A percentile compares a stretch with the other conserved stretches of the same genome.
phyloP scores from a whole-genome alignment of 2,329 filamentous ascomycete species.

The Metarhizium guizhouense region DNA sequence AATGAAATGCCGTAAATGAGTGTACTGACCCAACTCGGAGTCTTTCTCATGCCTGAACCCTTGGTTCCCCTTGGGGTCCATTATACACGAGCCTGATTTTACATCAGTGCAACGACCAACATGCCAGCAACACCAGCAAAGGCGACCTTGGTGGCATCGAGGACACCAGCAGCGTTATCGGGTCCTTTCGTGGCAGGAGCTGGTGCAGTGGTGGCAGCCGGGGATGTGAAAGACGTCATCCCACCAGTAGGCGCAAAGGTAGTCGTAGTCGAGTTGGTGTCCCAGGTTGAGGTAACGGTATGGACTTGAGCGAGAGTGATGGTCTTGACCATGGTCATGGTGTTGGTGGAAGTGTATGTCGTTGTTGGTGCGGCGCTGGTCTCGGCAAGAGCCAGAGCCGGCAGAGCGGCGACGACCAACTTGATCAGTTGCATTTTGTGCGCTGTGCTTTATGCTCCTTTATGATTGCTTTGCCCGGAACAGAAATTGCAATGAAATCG shows the following conservation, averaged over 20 bases:
- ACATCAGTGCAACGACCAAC: slow-evolving; percentile 42
- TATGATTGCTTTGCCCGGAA: background rate
- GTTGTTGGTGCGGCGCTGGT: slow-evolving; percentile 23
- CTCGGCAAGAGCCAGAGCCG: slow-evolving; percentile 42
- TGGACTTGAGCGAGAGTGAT: slow-evolving; percentile 40
- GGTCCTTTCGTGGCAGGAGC: slow-evolving; percentile 25
- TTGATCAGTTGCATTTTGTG: slow-evolving; percentile 22
- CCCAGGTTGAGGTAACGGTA: slow-evolving; percentile 24
- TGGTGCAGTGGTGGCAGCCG: slow-evolving; percentile 12
- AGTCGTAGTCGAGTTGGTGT: slow-evolving; percentile 27
- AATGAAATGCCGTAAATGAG: background rate
- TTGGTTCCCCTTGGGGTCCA: background rate
- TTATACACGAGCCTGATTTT: slow-evolving; percentile 15
- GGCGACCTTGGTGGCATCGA: slow-evolving; percentile 35
- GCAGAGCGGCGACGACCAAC: slow-evolving; percentile 40
- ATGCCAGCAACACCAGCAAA: slow-evolving; percentile 42
- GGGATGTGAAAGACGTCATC: slow-evolving; percentile 14
- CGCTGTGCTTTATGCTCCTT: background rate
- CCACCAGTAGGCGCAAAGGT: slow-evolving; percentile 18
- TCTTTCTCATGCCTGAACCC: background rate
- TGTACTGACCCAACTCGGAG: background rate
- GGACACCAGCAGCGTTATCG: slow-evolving; percentile 31
- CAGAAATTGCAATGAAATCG: no score
- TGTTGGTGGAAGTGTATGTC: slow-evolving; percentile 40
- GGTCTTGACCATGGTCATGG: slow-evolving; percentile 41